phyloP scores from a whole-genome alignment of 805 yeast species.

The Ogataea methylovora region DNA sequence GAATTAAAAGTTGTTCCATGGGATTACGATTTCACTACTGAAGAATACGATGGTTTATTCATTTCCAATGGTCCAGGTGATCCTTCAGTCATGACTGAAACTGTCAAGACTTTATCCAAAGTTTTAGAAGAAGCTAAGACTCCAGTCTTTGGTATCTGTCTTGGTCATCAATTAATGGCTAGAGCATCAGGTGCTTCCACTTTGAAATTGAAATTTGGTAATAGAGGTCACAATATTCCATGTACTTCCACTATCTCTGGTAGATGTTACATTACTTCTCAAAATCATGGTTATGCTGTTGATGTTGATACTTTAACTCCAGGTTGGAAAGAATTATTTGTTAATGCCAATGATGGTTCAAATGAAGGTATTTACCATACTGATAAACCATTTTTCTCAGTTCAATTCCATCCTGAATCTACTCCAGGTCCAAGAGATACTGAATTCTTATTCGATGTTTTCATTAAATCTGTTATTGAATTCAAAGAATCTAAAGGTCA shows the following conservation, averaged over 20 bases:
- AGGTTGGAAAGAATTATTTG: conserved; percentile 93
- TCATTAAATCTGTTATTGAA: conserved; percentile 72
- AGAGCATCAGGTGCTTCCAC: conserved; percentile 94
- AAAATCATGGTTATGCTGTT: conserved; percentile 98
- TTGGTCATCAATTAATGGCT: conserved; percentile 95
- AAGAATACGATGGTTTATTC: conserved; percentile 90
- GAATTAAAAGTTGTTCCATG: conserved; percentile 94
- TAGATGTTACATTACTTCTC: conserved; percentile 95
- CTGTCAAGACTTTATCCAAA: conserved; percentile 51
- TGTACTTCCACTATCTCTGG: conserved; percentile 87
- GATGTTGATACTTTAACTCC: conserved; percentile 63
- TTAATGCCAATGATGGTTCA: conserved; percentile 93
- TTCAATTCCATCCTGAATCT: conserved; percentile 98
- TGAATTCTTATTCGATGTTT: conserved; percentile 91
- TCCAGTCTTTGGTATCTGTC: conserved; percentile 94
- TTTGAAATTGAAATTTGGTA: conserved; percentile 90
- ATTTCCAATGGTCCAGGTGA: conserved; percentile 99
- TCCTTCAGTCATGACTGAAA: conserved; percentile 74
- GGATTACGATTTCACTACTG: conserved; percentile 77
- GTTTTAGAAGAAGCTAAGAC: conserved; percentile 62
- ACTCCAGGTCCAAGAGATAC: conserved; percentile 99
- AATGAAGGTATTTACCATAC: conserved; percentile 97
- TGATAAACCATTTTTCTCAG: conserved; percentile 86
- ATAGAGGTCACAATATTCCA: conserved; percentile 98
- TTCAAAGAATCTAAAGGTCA: conserved; percentile 47